Percentiles rank a stretch among this genome's conserved stretches.
Evolutionary conservation across 805 yeast species (phyloP).

Genomic region (Alloascoidea africana): DNA sequence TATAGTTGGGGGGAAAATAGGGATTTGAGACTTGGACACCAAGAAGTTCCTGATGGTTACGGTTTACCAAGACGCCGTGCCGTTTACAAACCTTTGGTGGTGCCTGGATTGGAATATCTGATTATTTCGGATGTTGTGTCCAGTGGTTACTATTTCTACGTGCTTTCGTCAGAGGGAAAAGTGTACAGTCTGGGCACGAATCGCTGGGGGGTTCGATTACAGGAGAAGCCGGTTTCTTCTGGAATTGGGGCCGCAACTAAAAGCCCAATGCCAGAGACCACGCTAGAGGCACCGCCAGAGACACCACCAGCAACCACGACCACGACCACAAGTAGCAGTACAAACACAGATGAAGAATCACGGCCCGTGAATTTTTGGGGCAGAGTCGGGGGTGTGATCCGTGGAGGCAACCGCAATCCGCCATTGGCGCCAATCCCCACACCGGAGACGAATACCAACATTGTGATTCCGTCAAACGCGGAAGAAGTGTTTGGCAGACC

Average conservation of each 20-base stretch:
- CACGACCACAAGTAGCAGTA: too few species aligned
- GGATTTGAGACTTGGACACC: constrained; percentile 33
- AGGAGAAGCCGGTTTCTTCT: too few species aligned
- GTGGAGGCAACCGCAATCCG: too few species aligned
- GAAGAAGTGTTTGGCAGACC: too few species aligned
- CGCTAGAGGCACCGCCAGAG: too few species aligned
- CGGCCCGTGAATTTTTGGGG: too few species aligned
- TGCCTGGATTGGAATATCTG: constrained; percentile 20
- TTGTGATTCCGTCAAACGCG: constrained; percentile 3
- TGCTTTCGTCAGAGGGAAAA: constrained; percentile 39
- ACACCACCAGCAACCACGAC: too few species aligned
- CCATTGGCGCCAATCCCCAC: constrained; percentile 9
- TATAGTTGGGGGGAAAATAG: constrained; percentile 35
- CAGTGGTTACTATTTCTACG: constrained; percentile 51
- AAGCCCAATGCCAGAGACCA: too few species aligned
- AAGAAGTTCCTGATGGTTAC: constrained; percentile 9
- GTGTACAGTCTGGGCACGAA: constrained; percentile 32
- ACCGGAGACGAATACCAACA: constrained; percentile 13
- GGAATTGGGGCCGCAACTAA: too few species aligned
- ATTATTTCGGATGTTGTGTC: constrained; percentile 33
- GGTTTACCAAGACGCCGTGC: constrained; percentile 13
- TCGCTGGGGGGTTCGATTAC: constrained; percentile 25
- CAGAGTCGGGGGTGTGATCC: too few species aligned
- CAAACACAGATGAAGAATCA: too few species aligned
- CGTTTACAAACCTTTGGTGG: constrained; percentile 23